Base-by-base conservation (phyloP, 1,284 basidiomycete genomes). In the Pisolithus thermaeus region DNA sequence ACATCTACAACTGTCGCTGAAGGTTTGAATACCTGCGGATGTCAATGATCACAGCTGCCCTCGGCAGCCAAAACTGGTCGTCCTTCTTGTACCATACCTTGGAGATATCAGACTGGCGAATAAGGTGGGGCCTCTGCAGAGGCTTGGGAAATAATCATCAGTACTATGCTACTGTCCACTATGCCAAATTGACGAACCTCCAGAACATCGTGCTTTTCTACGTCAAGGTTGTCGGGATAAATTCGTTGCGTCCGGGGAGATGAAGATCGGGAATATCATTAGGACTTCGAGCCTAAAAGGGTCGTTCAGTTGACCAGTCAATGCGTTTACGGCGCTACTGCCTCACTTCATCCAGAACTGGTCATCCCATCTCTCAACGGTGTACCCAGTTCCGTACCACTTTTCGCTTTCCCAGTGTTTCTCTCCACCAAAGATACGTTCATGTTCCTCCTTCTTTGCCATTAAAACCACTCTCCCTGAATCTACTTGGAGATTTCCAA, bases 51-150 rank as follows among this genome's bases (percentile, higher is more conserved):
- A 84, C 77, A 54, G 80, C 75, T 2, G 91, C 91, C 63, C 91
- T 91, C 0, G 95, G 95, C 5, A 95, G 82, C 89, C 92, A 96
- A 74, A 95, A 97, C 54, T 79, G 81, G 68, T 98, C 94, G 65
- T 98, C 95, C 64, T 93, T 93, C 76, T 98, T 98, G 72, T 94
- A 83, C 94, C 94, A 98, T 11, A 97, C 70, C 20, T 83, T 77
- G 1, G 85, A 88, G 32, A 87, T 63, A 0, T 79, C 70, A 0
- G 83, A 91, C 65, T 92, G 78, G 27, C 80, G 75, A 50, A 97
- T 78, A 52, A 94, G 80, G 57, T 79, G 73, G 11, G 95, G 95
- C 28, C 87, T 80, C 52, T 80, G 81, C 50, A 80, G 66, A 14
- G 89, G 88, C 86, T 92, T 59, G 27, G 47, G 52, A 20, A 25